Base-by-base conservation (phyloP, 306 rosid species). In the Arachis hypogaea region DNA sequence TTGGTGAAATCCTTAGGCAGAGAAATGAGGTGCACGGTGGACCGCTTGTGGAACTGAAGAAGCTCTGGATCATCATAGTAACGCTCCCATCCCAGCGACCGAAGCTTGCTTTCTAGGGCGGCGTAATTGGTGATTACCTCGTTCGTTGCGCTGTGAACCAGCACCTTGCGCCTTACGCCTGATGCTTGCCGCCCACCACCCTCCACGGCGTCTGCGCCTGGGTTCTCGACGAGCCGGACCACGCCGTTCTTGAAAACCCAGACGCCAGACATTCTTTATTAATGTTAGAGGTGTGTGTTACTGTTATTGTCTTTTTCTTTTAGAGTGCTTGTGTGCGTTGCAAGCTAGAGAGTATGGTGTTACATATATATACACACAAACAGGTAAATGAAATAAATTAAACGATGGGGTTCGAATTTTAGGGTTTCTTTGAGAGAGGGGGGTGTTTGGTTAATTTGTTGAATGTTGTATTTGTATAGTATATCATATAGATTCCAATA, bases 171-270 rank as follows among this genome's bases (percentile, higher is more conserved):
- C 60, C 86, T 78, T 11, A 55, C 47, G 7, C 72, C 73, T 2
- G 85, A 69, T 1, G 82, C 82, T 16, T 67, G 77, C 7, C 68
- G 50, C 6, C 74, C 33, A 33, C 80, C 69, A 1, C 88, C 81
- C 0, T 76, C 80, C 46, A 47, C 8, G 0, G 89, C 69, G 12
- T 85, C 94, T 0, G 81, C 82, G 0, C 90, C 95, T 0, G 86
- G 95, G 47, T 93, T 90, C 74, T 95, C 99, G 57, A 92, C 93
- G 33, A 95, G 82, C 43, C 97, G 80, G 18, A 92, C 83, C 49
- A 95, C 97, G 3, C 97, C 96, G 82, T 95, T 88, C 80, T 81
- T 88, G 97, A 92, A 92, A 4, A 92, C 90, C 99, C 99, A 92
- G 47, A 95, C 98, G 45, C 99, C 99, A 0, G 99, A 85, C 99